Evolutionary conservation across 1,284 basidiomycete species (phyloP), one percentile per base, ranked within the genome.

Genomic region (Austroboletus niveus): DNA sequence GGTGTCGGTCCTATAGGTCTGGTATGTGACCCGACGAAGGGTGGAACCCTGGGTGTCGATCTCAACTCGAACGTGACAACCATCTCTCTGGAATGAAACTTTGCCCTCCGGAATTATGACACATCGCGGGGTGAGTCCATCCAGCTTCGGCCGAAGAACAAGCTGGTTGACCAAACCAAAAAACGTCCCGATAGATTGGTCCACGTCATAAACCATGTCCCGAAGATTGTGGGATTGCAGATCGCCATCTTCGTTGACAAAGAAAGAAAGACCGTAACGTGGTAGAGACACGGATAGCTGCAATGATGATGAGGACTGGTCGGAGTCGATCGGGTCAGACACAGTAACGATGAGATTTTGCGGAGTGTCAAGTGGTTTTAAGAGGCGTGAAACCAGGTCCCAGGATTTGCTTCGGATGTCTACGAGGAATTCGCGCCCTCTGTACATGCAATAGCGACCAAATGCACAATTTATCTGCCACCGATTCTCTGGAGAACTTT

Each of bases 101-200:
- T 54, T 8, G 4, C 78, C 77, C 8, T 66, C 49, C 2, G 78
- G 78, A 17, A 80, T 68, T 14, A 79, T 56, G 17, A 77, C 63
- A 32, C 57, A 57, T n/a, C 70, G 67, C 8, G 63, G 57, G 1
- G 31, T 8, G n/a, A 49, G 42, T 8, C 50, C 52, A 39, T 34
- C 44, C 46, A 8, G n/a, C 15, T 36, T 36, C 14, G 64, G 60
- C 7, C 69, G 59, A 29, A 81, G 66, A 11, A 78, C 63, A 1
- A 80, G 69, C 51, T 70, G 69, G 47, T 66, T 74, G 7, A 47
- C 35, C 7, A 80, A 57, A 2, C 65, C 65, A 29, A 67, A 52
- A 31, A 66, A 24, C 0, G 65, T 55, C 1, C 65, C 64, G 2
- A 56, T 49, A 1, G 51, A 68, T 42, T 67, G 65, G 41, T 57